These are phyloP conservation scores for Pharus latifolius DNA, from an alignment of 176 grass and related monocot species.

Conservation along the genomic window DNA sequence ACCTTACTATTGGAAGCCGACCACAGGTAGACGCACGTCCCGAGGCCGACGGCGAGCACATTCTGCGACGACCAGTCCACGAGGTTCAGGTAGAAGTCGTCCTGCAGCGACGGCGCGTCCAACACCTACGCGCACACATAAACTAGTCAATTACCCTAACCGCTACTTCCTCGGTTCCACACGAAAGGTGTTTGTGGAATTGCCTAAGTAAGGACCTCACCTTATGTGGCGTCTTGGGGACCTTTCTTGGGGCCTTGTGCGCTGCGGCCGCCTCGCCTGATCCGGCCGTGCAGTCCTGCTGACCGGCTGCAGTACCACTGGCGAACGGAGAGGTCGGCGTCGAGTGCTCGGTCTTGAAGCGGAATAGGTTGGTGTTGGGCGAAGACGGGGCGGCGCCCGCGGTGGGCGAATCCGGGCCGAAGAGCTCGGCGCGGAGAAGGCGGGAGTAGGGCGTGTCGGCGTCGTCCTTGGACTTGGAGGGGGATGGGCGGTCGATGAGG, in stretches of 20 bases:
- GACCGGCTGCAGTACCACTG: neutral
- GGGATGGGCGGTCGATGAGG: constrained; percentile 39
- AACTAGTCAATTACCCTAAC: neutral
- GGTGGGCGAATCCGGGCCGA: constrained; percentile 37
- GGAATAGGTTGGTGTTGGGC: constrained; percentile 81
- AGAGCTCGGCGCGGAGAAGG: constrained; percentile 78
- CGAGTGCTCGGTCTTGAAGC: constrained; percentile 77
- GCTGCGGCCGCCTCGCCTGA: constrained; percentile 33
- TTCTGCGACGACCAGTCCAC: constrained; percentile 99
- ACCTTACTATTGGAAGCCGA: constrained; percentile 90
- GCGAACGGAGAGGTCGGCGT: constrained; percentile 58
- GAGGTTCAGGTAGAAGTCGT: constrained; percentile 97
- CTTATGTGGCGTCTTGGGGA: constrained; percentile 98
- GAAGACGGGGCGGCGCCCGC: constrained; percentile 18
- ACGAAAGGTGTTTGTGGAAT: neutral
- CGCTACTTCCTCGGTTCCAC: neutral
- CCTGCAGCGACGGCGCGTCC: constrained; percentile 82
- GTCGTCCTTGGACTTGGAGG: constrained; percentile 31
- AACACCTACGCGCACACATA: constrained; percentile 34
- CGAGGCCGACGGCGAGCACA: constrained; percentile 77
- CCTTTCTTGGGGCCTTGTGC: constrained; percentile 59
- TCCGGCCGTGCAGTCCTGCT: constrained; percentile 1
- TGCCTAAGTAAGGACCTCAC: neutral
- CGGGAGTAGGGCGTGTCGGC: constrained; percentile 61
- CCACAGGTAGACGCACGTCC: constrained; percentile 92